These are phyloP conservation scores for Isatis tinctoria DNA, from an alignment of 345 rosid genomes.

Conservation along the genomic window DNA sequence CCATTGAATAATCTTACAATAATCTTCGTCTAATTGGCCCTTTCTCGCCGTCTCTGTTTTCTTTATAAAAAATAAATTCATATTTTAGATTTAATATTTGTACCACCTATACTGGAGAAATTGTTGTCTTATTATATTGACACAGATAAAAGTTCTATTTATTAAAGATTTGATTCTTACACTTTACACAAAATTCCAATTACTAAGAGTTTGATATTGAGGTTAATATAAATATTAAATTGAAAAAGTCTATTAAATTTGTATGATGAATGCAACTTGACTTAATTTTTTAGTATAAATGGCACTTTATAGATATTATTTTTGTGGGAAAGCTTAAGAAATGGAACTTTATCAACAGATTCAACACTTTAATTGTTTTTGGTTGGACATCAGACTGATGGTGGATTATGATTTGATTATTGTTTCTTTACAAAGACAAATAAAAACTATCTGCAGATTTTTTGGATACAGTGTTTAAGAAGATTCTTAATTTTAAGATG, in stretches of 20 bases:
- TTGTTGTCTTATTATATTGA: constrained; percentile 1
- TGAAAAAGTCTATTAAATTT: neutral
- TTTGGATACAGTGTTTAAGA: constrained; percentile 4
- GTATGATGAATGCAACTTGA: neutral
- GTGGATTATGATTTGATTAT: neutral
- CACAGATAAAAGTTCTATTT: neutral
- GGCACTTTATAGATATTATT: neutral
- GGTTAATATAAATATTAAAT: neutral
- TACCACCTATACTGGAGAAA: neutral
- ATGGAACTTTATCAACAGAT: neutral
- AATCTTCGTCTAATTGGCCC: neutral
- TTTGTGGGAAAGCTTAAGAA: neutral
- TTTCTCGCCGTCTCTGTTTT: neutral
- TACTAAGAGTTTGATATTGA: constrained; percentile 2
- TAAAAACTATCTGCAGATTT: neutral
- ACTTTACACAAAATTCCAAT: neutral
- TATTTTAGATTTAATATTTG: neutral
- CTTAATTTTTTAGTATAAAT: neutral
- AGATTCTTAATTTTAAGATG: neutral
- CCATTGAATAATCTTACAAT: neutral
- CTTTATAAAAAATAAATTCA: neutral
- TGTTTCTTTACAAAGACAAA: neutral
- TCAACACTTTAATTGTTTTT: constrained; percentile 10
- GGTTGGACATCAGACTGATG: constrained; percentile 19
- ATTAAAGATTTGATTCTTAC: neutral